Evolutionary conservation across 768 basidiomycete genomes (phyloP).

Genomic region (Tulasnella sp.): DNA sequence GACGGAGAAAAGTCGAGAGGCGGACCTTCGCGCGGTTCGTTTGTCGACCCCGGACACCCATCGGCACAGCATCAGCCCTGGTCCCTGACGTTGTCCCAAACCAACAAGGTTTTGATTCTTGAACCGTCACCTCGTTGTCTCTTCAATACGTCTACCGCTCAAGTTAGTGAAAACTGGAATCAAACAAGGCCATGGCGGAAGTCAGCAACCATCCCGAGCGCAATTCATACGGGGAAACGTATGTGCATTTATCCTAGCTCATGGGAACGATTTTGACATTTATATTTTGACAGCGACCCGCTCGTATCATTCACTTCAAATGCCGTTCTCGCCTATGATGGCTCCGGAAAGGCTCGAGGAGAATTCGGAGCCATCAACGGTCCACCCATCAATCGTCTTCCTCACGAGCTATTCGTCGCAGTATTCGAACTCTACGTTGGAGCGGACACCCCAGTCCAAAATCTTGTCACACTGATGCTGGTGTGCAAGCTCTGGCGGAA

Average conservation of each 20-base stretch:
- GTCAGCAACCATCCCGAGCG: not conserved
- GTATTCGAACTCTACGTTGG: not conserved
- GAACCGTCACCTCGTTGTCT: too few species aligned
- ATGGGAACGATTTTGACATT: not conserved
- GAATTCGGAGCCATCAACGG: not conserved
- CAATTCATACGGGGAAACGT: not conserved
- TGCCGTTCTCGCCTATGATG: not conserved
- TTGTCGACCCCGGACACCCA: too few species aligned
- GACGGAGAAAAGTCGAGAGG: not conserved
- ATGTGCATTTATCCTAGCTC: not conserved
- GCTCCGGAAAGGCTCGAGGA: not conserved
- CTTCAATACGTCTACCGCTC: too few species aligned
- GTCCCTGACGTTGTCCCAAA: not conserved
- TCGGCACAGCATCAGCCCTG: too few species aligned
- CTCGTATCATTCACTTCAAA: not conserved
- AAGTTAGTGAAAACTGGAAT: too few species aligned
- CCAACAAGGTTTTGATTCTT: not conserved
- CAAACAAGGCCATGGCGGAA: not conserved
- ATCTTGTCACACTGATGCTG: not conserved
- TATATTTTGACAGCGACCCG: not conserved
- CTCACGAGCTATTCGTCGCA: not conserved
- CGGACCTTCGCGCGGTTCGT: not conserved
- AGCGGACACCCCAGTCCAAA: not conserved
- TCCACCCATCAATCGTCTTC: not conserved
- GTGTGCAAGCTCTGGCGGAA: not conserved